A percentile compares a stretch with the other conserved stretches of the same genome.
phyloP scores from a whole-genome alignment of 306 rosid genomes.

The Cicer judaicum region DNA sequence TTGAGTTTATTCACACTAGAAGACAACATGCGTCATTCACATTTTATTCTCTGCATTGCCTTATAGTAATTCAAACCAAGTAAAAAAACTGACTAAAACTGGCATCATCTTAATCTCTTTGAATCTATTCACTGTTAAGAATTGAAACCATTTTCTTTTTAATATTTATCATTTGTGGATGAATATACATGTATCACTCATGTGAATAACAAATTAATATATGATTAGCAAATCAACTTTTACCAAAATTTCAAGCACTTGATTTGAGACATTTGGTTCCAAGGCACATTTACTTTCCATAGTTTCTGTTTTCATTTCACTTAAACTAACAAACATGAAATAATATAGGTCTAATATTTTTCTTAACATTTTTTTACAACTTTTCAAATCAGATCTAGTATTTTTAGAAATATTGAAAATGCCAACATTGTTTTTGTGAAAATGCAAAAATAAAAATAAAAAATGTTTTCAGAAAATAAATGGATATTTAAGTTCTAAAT shows the following conservation, averaged over 20 bases:
- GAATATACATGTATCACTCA: not conserved
- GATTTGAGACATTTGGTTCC: not conserved
- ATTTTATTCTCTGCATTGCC: not conserved
- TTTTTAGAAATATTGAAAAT: too few species aligned
- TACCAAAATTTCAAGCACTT: not conserved
- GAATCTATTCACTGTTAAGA: not conserved
- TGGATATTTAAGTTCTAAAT: not conserved
- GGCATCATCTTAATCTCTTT: not conserved
- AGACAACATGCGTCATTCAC: not conserved
- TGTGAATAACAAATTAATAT: not conserved
- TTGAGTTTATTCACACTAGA: not conserved
- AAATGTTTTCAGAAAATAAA: too few species aligned
- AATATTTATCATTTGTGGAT: not conserved
- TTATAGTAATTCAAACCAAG: not conserved
- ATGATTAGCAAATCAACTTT: too few species aligned
- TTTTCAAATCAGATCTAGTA: too few species aligned
- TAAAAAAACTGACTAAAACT: not conserved
- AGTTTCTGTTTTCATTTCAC: too few species aligned
- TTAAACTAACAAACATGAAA: too few species aligned
- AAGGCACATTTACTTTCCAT: too few species aligned
- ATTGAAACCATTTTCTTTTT: not conserved
- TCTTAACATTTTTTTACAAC: too few species aligned
- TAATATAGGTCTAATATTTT: too few species aligned
- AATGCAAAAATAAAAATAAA: too few species aligned
- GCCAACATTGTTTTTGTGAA: too few species aligned